A percentile compares a stretch with the other conserved stretches of the same genome.
phyloP scores from a whole-genome alignment of 306 rosid genomes.

The Prosopis cineraria region DNA sequence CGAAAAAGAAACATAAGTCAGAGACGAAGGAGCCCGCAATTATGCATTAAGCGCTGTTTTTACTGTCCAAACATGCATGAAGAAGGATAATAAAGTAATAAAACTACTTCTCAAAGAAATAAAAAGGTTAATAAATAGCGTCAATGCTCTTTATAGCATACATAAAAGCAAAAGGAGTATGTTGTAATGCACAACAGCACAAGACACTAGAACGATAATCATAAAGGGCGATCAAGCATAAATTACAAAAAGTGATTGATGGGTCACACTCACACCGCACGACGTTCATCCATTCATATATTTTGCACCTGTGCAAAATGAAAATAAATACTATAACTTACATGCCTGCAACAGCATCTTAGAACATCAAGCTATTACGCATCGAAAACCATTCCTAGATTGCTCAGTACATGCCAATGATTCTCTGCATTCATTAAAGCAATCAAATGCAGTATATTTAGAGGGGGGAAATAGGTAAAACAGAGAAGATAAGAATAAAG shows the following conservation, averaged over 20 bases:
- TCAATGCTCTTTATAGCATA: not conserved
- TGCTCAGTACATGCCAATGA: not conserved
- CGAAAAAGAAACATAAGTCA: not conserved
- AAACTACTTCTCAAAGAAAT: not conserved
- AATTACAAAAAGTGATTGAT: constrained; percentile 1
- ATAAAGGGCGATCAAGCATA: not conserved
- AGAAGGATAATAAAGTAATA: not conserved
- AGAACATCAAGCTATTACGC: not conserved
- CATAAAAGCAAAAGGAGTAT: not conserved
- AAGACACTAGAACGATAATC: not conserved
- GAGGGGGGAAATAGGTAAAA: not conserved
- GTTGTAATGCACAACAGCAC: not conserved
- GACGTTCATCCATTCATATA: not conserved
- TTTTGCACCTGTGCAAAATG: constrained; percentile 31
- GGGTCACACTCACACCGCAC: not conserved
- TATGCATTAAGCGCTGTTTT: not conserved
- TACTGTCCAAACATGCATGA: not conserved
- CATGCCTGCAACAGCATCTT: not conserved
- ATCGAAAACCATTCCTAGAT: not conserved
- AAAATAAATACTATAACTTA: not conserved
- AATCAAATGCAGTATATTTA: not conserved
- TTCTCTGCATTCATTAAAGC: not conserved
- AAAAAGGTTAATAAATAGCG: not conserved
- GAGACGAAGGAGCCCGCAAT: not conserved
- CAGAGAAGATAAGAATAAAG: not conserved